Evolutionary conservation across 495 filamentous ascomycete genomes (phyloP).

Genomic region (Neurospora sp.): DNA sequence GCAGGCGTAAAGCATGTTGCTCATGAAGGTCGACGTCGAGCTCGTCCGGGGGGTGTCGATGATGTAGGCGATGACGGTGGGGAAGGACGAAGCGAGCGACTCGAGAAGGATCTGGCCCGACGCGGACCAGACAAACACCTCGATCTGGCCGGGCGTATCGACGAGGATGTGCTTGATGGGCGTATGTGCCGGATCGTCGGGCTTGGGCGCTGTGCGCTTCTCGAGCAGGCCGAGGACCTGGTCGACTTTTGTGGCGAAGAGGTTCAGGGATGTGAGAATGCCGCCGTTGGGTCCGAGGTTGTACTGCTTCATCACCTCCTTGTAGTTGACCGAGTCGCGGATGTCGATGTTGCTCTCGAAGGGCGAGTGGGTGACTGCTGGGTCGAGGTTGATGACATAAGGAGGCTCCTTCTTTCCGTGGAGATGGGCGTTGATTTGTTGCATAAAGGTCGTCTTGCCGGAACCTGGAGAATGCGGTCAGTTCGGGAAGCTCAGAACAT

Average conservation of each 20-base stretch:
- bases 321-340: slow-evolving; percentile 96
- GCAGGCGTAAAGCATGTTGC: slow-evolving; percentile 98
- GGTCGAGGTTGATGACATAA: slow-evolving; percentile 96
- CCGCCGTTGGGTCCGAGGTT: slow-evolving; percentile 96
- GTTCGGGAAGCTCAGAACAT: neutral
- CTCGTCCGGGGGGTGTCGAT: slow-evolving; percentile 91
- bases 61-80: slow-evolving; percentile 92
- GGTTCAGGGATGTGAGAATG: slow-evolving; percentile 91
- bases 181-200: slow-evolving; percentile 47
- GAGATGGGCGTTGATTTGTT: slow-evolving; percentile 85
- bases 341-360: slow-evolving; percentile 99
- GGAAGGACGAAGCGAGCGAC: slow-evolving; percentile 83
- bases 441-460: slow-evolving; percentile 98
- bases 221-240: slow-evolving; percentile 84
- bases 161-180: slow-evolving; percentile 77
- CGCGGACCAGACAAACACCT: slow-evolving; percentile 97
- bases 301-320: slow-evolving; percentile 99
- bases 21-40: slow-evolving; percentile 95
- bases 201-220: slow-evolving; percentile 66
- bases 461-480: slow-evolving; percentile 45
- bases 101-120: slow-evolving; percentile 89
- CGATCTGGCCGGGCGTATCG: slow-evolving; percentile 95
- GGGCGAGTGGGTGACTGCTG: slow-evolving; percentile 88
- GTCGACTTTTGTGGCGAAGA: slow-evolving; percentile 96
- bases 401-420: slow-evolving; percentile 64